These are phyloP conservation scores for Cytospora piceae DNA, from an alignment of 2,329 filamentous ascomycete genomes.

Conservation along the genomic window DNA sequence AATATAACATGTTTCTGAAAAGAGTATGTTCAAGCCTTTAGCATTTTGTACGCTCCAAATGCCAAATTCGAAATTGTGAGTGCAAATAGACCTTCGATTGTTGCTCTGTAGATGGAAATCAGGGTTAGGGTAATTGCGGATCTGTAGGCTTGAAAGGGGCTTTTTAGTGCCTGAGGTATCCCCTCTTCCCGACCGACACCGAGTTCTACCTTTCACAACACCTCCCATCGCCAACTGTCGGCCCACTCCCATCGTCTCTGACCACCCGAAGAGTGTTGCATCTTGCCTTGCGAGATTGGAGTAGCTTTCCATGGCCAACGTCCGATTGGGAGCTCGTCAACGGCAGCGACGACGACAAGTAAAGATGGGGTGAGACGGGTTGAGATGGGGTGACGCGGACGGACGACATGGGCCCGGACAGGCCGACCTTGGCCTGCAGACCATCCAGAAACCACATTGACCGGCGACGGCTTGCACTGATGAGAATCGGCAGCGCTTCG, in stretches of 20 bases:
- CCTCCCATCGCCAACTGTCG: neutral
- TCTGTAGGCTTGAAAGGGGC: neutral
- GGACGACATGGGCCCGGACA: neutral
- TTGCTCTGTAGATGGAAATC: too few species aligned
- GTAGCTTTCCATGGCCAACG: neutral
- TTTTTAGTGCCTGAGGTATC: constrained; percentile 1
- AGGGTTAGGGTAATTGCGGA: neutral
- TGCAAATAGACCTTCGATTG: neutral
- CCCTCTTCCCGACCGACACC: constrained; percentile 2
- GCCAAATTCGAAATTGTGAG: too few species aligned
- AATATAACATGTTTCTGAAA: neutral
- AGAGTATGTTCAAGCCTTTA: neutral
- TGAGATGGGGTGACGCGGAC: neutral
- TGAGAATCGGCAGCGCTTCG: neutral
- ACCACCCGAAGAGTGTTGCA: neutral
- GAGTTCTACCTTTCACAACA: neutral
- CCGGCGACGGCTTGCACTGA: constrained; percentile 8
- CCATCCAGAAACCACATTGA: neutral
- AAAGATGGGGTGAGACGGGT: neutral
- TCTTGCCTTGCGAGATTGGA: neutral
- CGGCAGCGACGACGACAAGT: neutral
- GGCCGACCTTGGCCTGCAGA: neutral
- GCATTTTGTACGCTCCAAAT: neutral
- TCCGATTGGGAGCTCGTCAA: neutral
- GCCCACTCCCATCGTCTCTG: neutral